Percentiles rank a stretch among this genome's conserved stretches.
These are phyloP conservation scores for Entonaema liquescens DNA, from an alignment of 495 filamentous ascomycete genomes.

Conservation along the genomic window DNA sequence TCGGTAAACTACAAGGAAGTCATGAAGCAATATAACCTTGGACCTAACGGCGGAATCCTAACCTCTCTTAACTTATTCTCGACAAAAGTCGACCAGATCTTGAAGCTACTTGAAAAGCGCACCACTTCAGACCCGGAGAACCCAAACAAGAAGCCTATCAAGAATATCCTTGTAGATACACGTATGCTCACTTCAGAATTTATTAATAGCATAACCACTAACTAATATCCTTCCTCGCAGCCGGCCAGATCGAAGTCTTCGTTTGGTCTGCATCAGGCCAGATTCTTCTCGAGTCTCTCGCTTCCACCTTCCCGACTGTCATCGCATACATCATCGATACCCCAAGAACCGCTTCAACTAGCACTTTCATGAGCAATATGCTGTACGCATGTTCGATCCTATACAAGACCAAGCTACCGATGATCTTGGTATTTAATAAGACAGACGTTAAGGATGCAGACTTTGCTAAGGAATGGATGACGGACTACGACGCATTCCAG, in stretches of 20 bases:
- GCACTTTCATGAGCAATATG: conserved; percentile 99
- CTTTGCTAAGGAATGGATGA: conserved; percentile 99
- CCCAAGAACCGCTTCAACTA: conserved; percentile 87
- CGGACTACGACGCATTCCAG: conserved; percentile 96
- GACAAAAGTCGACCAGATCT: conserved; percentile 96
- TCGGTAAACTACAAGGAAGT: conserved; percentile 99
- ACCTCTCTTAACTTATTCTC: conserved; percentile 96
- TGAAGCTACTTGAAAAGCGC: conserved; percentile 88
- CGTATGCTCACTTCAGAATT: conserved; percentile 47
- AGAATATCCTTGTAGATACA: conserved; percentile 91
- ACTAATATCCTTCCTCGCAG: conserved; percentile 8
- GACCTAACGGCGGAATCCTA: conserved; percentile 97
- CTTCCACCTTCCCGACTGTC: conserved; percentile 92
- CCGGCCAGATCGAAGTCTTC: conserved; percentile 98
- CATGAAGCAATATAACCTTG: conserved; percentile 98
- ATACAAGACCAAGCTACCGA: conserved; percentile 97
- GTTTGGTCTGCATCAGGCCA: conserved; percentile 95
- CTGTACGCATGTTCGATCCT: conserved; percentile 97
- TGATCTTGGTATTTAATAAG: conserved; percentile 99
- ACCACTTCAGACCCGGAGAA: conserved; percentile 69
- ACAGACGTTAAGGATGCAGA: conserved; percentile 90
- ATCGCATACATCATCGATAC: conserved; percentile 98
- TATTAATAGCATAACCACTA: not conserved
- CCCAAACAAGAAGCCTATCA: conserved; percentile 70
- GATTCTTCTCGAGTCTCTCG: conserved; percentile 92